phyloP scores from a whole-genome alignment of 2,329 filamentous ascomycete genomes.

The Talaromyces atroroseus region DNA sequence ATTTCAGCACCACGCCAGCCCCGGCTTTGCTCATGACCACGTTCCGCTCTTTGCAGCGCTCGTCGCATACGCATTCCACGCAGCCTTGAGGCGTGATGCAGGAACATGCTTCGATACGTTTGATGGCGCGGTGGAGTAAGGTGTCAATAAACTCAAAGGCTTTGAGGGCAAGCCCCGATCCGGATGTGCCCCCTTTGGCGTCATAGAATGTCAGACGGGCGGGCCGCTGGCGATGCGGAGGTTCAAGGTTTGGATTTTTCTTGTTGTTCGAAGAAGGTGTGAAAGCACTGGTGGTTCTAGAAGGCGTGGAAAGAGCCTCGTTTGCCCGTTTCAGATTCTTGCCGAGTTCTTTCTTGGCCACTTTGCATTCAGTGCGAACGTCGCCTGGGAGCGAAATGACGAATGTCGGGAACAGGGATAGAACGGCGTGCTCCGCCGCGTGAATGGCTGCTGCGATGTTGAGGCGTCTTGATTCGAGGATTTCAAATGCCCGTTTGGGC shows the following conservation, averaged over 20 bases:
- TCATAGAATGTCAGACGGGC: constrained; percentile 92
- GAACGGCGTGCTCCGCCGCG: constrained; percentile 85
- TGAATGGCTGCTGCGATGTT: constrained; percentile 88
- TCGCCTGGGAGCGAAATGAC: constrained; percentile 86
- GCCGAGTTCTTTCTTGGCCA: constrained; percentile 79
- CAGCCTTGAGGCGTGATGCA: constrained; percentile 68
- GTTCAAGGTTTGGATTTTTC: constrained; percentile 17
- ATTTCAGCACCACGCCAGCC: constrained; percentile 72
- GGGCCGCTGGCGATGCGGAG: constrained; percentile 65
- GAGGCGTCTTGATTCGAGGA: constrained; percentile 65
- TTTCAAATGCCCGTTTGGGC: constrained; percentile 69
- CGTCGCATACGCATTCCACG: constrained; percentile 81
- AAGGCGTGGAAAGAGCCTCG: constrained; percentile 15
- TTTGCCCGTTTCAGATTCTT: constrained; percentile 40
- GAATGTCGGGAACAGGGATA: constrained; percentile 83
- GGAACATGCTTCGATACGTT: constrained; percentile 67
- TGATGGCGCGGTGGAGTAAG: constrained; percentile 68
- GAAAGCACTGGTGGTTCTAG: background rate
- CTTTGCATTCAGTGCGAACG: constrained; percentile 91
- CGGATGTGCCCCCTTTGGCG: constrained; percentile 77
- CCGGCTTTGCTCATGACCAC: constrained; percentile 92
- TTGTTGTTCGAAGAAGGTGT: background rate
- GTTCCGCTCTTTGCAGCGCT: constrained; percentile 78
- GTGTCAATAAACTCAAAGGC: constrained; percentile 88
- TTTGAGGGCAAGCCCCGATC: constrained; percentile 82